These are phyloP conservation scores for Fusarium staphyleae DNA, from an alignment of 2,329 filamentous ascomycete species.

Conservation along the genomic window DNA sequence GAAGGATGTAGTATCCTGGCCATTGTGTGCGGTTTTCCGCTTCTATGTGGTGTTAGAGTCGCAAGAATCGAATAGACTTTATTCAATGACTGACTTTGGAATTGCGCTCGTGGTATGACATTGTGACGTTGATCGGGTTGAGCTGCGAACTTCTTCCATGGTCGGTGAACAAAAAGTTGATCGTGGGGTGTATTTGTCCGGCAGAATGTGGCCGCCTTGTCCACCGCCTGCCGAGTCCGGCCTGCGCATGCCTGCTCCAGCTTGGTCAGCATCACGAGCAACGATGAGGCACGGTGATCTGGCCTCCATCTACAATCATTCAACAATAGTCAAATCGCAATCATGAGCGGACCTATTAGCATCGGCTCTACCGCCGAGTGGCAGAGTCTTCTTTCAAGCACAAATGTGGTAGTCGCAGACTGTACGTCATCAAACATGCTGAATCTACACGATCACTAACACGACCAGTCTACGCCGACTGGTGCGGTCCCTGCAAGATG, in stretches of 20 bases:
- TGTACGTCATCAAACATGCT: slow-evolving; percentile 64
- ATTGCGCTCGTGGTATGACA: slow-evolving; percentile 46
- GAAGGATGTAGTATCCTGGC: slow-evolving; percentile 54
- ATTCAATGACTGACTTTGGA: slow-evolving; percentile 39
- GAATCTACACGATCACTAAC: slow-evolving; percentile 36
- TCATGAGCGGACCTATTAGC: slow-evolving; percentile 57
- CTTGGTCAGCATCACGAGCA: slow-evolving; percentile 31
- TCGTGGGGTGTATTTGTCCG: slow-evolving; percentile 33
- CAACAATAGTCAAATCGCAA: slow-evolving; percentile 30
- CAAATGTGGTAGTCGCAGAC: slow-evolving; percentile 84
- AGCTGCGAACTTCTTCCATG: slow-evolving; percentile 1
- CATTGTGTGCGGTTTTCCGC: slow-evolving; percentile 56
- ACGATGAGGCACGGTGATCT: slow-evolving; percentile 14
- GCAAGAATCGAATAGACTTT: background rate
- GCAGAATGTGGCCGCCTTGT: slow-evolving; percentile 38
- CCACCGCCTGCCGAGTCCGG: slow-evolving; percentile 37
- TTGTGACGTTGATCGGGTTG: slow-evolving; percentile 24
- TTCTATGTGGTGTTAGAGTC: slow-evolving; percentile 50
- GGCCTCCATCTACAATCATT: slow-evolving; percentile 23
- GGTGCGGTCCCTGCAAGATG: slow-evolving; percentile 92
- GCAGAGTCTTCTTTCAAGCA: slow-evolving; percentile 72
- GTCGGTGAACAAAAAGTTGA: slow-evolving; percentile 33
- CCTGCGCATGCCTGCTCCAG: slow-evolving; percentile 1
- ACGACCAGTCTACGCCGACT: slow-evolving; percentile 84
- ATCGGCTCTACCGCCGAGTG: slow-evolving; percentile 76